Base-by-base conservation (phyloP, 805 yeast genomes). In the Jamesozyma jinghongensis region DNA sequence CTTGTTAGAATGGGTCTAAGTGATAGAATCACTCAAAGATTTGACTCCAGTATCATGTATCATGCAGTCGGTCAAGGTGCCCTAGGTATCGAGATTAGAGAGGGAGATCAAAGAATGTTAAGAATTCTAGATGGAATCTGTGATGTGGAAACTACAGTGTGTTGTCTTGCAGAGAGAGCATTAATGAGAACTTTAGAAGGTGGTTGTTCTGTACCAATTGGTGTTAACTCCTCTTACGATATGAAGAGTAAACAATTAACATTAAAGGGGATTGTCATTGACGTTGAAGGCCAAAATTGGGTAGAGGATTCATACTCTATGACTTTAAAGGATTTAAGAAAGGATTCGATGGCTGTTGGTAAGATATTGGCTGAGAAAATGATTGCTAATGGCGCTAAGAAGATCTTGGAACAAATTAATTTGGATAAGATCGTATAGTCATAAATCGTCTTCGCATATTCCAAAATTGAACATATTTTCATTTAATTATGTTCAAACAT, bases 21-120 rank as follows among this genome's bases (percentile, higher is more conserved):
- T n/a, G 61, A 76, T 50, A 70, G 97, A 60, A 86, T 92, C 56
- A 79, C 95, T 5, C 69, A 74, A 47, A 72, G 69, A 48, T 69
- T 92, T 47, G 76, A 80, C 41, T 71, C 78, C 4, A 82, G 85
- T 27, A 84, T 81, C 41, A 85, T 90, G 95, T 82, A 79, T 58
- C 85, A 90, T 59, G 96, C 98, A 1, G 96, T 92, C 35, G 98
- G 98, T n/a, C 98, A 92, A 67, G 98, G 98, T 48, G 97, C 97
- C 0, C 65, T 92, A 34, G 98, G 97, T 16, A 68, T 92, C 20
- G 98, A 92, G 65, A 85, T 90, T 50, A 74, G 94, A 52, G 72
- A 72, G 43, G 74, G 71, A 44, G 95, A 92, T 61, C 54, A 61
- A 5, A 65, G 68, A 37, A 74, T 84, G 63, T 66, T 66, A 50